Base-by-base conservation (phyloP, 1,284 basidiomycete species). In the Fomitopsis pinicola region DNA sequence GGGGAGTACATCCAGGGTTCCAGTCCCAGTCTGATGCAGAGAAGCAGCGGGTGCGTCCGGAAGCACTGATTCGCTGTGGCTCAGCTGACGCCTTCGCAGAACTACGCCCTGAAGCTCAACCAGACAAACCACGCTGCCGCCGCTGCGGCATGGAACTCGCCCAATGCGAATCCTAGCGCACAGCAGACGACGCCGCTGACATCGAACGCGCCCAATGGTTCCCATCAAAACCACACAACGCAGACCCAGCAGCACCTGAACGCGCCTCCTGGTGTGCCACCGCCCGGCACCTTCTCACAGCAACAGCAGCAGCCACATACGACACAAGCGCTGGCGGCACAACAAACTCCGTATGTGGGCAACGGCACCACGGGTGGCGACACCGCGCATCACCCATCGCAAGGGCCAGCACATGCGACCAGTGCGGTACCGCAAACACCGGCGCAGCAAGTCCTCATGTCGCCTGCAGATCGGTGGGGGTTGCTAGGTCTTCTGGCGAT, bases 401-500 rank as follows among this genome's bases (percentile, higher is more conserved):
- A 68, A 62, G 67, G 66, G 36, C 68, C 68, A 45, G 68, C 68
- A 57, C 69, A 70, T 62, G 63, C 68, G 50, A 62, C 71, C 38
- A 64, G 63, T 52, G 65, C 71, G 33, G 68, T 73, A 59, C 88
- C 94, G 62, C 87, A 93, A 70, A 93, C 95, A 62, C 95, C 97
- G 0, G 95, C 95, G 45, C 94, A 98, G 73, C 97, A 99, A 78
- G 87, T 99, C 19, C 82, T 98, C 58, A 88, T 93, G 67, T 94
- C 92, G 58, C 94, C 97, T 0, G 97, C 96, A 59, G 97, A 99
- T 76, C 86, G 95, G 66, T 99, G 96, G 89, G 97, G 97, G 0
- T 78, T 99, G 42, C 76, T 97, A 57, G 94, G 94, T 2, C 77
- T 99, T 63, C 79, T 99, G 63, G 89, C 92, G 61, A 86, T 96